These are phyloP conservation scores for Coprinellus micaceus DNA, from an alignment of 768 basidiomycete genomes.

Conservation along the genomic window DNA sequence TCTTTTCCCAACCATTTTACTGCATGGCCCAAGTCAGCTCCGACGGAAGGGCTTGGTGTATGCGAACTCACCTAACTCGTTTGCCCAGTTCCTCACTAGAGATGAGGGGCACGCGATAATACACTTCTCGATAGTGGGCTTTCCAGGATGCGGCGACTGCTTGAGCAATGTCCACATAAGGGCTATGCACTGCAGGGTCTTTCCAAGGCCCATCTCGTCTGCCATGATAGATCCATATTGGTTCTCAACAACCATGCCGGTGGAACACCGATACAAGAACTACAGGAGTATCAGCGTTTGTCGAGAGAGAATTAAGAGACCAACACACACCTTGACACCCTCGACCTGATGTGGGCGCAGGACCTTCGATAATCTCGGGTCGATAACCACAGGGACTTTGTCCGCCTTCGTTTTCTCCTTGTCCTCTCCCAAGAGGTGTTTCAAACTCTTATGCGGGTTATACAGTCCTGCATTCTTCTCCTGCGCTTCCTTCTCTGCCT, in stretches of 20 bases:
- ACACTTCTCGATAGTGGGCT: conserved; percentile 90
- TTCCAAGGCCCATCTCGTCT: conserved; percentile 98
- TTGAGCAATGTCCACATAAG: conserved; percentile 93
- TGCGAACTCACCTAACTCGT: conserved; percentile 76
- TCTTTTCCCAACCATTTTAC: conserved; percentile 95
- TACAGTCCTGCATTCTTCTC: conserved; percentile 72
- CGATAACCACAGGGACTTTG: conserved; percentile 96
- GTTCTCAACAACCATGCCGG: conserved; percentile 87
- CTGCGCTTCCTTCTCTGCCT: conserved; percentile 57
- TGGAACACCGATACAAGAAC: conserved; percentile 95
- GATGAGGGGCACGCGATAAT: conserved; percentile 97
- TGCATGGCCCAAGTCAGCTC: conserved; percentile 26
- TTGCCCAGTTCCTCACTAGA: conserved; percentile 97
- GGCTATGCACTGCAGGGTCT: conserved; percentile 94
- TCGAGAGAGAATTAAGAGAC: conserved; percentile 2
- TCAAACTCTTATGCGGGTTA: conserved; percentile 92
- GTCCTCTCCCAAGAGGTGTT: conserved; percentile 68
- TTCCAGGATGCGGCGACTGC: conserved; percentile 87
- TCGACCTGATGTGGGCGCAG: conserved; percentile 97
- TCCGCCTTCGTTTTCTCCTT: conserved; percentile 59
- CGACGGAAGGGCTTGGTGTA: background rate
- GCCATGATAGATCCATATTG: conserved; percentile 98
- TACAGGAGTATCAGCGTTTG: conserved; percentile 27
- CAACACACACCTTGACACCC: conserved; percentile 78
- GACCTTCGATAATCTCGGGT: conserved; percentile 81